phyloP scores from a whole-genome alignment of 139 green algal species.

The Limnomonas spitsbergensis region DNA sequence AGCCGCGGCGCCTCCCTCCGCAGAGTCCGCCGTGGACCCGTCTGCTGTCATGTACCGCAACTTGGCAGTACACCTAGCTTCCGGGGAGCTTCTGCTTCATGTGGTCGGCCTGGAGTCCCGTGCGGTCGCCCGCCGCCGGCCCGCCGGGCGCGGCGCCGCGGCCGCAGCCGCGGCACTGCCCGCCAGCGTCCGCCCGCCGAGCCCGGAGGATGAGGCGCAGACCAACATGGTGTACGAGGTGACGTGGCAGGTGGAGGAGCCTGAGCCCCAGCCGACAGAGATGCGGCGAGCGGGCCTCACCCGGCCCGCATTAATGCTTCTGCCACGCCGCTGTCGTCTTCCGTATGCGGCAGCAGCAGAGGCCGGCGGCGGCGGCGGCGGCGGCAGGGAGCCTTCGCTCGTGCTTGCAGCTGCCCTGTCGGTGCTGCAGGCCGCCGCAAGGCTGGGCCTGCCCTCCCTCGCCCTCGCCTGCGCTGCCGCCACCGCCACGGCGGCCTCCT shows the following conservation, averaged over 20 bases:
- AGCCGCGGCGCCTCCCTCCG: too few relatives aligned
- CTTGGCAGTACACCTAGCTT: neutral
- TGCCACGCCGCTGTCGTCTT: neutral
- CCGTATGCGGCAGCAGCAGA: neutral
- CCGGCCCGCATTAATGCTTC: too few relatives aligned
- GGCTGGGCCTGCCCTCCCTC: neutral
- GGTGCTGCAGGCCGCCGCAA: neutral
- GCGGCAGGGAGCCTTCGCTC: neutral
- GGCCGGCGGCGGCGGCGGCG: too few relatives aligned
- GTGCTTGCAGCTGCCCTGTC: neutral
- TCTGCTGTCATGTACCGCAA: too few relatives aligned
- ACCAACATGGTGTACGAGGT: conserved; percentile 35
- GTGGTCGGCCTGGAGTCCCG: conserved; percentile 29
- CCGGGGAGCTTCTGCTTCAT: neutral
- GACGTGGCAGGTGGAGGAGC: conserved; percentile 27
- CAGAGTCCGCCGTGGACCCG: too few relatives aligned
- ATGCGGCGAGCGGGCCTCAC: too few relatives aligned
- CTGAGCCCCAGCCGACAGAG: neutral
- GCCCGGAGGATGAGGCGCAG: neutral
- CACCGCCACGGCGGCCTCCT: too few relatives aligned
- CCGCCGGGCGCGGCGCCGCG: neutral
- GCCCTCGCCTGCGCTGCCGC: neutral
- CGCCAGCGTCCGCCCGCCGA: too few relatives aligned
- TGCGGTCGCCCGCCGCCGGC: conserved; percentile 12
- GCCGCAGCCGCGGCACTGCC: neutral